Evolutionary conservation across 2,329 filamentous ascomycete genomes (phyloP).

Genomic region (Fusarium solani-melongenae): DNA sequence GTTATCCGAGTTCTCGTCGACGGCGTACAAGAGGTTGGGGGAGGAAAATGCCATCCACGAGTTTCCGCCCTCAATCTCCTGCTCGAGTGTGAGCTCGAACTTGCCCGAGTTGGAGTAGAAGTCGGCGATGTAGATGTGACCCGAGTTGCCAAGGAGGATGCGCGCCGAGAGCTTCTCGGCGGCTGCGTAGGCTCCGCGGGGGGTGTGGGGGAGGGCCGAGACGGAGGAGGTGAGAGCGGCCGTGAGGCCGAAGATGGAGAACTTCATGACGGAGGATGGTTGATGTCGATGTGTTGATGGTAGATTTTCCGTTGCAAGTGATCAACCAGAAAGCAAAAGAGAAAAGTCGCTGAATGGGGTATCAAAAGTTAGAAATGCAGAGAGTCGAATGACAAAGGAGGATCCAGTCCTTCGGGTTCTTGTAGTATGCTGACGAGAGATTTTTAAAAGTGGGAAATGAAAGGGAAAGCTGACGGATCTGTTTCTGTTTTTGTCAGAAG

Average conservation of each 20-base stretch:
- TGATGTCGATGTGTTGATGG: background rate
- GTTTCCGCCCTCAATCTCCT: slow-evolving; percentile 50
- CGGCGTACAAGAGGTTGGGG: slow-evolving; percentile 56
- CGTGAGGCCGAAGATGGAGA: slow-evolving; percentile 32
- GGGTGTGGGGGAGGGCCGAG: slow-evolving; percentile 29
- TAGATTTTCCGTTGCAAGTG: background rate
- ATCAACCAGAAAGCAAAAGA: background rate
- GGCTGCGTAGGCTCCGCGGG: slow-evolving; percentile 20
- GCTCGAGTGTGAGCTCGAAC: slow-evolving; percentile 52
- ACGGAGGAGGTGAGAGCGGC: slow-evolving; percentile 31
- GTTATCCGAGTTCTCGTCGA: slow-evolving; percentile 58
- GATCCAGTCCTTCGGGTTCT: background rate
- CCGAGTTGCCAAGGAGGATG: slow-evolving; percentile 55
- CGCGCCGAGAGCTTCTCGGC: slow-evolving; percentile 28
- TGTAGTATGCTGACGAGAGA: background rate
- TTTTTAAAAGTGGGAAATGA: background rate
- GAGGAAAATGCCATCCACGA: slow-evolving; percentile 59
- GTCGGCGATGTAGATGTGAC: slow-evolving; percentile 53
- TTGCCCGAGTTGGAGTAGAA: slow-evolving; percentile 50
- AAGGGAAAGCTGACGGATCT: background rate
- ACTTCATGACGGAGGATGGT: slow-evolving; percentile 33
- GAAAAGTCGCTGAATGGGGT: background rate
- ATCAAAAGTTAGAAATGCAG: background rate
- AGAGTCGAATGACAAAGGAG: background rate
- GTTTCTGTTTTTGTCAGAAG: background rate